Percentiles rank a stretch among this genome's conserved stretches.
phyloP scores from a whole-genome alignment of 306 rosid genomes.

The Crotalaria pallida region DNA sequence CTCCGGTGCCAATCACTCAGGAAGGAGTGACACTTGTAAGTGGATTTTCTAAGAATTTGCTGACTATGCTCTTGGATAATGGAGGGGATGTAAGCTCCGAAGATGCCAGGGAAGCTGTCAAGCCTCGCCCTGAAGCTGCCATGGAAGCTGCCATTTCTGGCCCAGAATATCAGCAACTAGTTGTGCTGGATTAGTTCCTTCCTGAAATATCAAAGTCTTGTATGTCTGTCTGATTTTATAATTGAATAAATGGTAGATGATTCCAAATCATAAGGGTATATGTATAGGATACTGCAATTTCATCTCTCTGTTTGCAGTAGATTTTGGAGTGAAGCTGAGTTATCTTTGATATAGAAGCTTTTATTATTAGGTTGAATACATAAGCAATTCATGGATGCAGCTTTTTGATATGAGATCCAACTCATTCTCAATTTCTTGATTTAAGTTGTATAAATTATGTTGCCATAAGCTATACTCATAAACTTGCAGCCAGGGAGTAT shows the following conservation, averaged over 20 bases:
- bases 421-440: neutral
- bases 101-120: conserved; percentile 36
- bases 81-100: conserved; percentile 38
- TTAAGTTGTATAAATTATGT: neutral
- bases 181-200: conserved; percentile 31
- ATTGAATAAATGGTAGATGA: neutral
- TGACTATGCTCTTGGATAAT: conserved; percentile 48
- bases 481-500: no score
- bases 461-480: neutral
- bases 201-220: neutral
- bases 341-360: neutral
- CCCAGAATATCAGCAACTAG: conserved; percentile 36
- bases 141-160: conserved; percentile 50
- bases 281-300: neutral
- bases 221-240: neutral
- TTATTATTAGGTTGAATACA: neutral
- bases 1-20: conserved; percentile 42
- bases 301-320: neutral
- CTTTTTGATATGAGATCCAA: neutral
- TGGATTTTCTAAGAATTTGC: conserved; percentile 70
- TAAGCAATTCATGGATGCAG: neutral
- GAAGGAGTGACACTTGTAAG: conserved; percentile 66
- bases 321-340: neutral
- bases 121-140: conserved; percentile 31
- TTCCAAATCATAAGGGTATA: neutral